Evolutionary conservation across 1,284 basidiomycete species (phyloP), one percentile per base, ranked within the genome.

Genomic region (Tylopilus orsonianus): DNA sequence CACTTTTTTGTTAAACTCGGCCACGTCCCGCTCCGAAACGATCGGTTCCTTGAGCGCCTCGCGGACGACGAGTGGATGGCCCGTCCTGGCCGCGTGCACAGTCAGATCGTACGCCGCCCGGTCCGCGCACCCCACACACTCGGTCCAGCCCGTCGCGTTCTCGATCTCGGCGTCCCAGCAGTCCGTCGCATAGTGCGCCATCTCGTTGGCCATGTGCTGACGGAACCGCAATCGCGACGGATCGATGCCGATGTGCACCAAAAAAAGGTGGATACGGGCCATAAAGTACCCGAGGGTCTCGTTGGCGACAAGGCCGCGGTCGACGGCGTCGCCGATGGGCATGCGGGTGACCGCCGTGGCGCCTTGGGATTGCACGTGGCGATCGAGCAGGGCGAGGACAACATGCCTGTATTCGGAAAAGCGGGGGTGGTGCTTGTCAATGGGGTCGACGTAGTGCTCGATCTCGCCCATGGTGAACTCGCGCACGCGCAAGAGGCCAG

Each of bases 401-500:
- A 93, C 75, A 60, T 93, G 80, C 55, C 84, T 81, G 55, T 92
- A 84, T 60, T 96, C 91, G 50, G 68, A 66, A 77, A 99, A 99
- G 29, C 86, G 82, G 20, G 81, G 75, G 71, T 99, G 97, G 19
- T 71, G 74, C 76, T 99, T 99, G 76, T 97, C 87, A 46, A 82
- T 78, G 7, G 96, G 97, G 74, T 99, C 96, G 59, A 99, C 96
- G 62, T 79, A 99, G 75, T 99, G 96, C 73, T 99, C 97, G 69
- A 99, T 97, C 75, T 99, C 97, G 46, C 94, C 97, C 96, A 99
- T 97, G 30, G 92, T 97, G 74, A 99, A 99, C 69, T 99, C 97
- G 57, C 96, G 89, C 35, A 99, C 97, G 57, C 97, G 93, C 44
- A 99, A 79, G 40, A 99, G 79, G 51, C 96, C 97, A 46, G 95